Conservation (phyloP, 768 basidiomycete species). For the Leccinum variicolor region DNA sequence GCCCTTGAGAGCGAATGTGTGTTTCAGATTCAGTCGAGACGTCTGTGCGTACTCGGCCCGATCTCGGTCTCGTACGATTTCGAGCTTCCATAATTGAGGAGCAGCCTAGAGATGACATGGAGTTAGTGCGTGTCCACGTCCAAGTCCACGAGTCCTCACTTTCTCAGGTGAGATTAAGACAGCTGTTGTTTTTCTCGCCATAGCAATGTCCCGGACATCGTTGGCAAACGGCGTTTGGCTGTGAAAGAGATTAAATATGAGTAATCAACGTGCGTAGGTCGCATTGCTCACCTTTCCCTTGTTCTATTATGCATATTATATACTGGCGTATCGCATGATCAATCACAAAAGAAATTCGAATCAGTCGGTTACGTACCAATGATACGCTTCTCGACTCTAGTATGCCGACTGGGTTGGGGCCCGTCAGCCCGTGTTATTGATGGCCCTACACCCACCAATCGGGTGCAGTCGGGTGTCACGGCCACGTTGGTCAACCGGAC, state of each 20-base stretch:
- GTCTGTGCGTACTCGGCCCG: conserved; percentile 35
- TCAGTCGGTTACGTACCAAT: conserved; percentile 36
- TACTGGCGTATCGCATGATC: conserved; percentile 27
- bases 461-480: conserved; percentile 43
- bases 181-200: conserved; percentile 42
- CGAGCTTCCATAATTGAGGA: conserved; percentile 77
- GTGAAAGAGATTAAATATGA: conserved; percentile 10
- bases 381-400: conserved; percentile 51
- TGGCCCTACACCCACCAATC: conserved; percentile 50
- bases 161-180: conserved; percentile 40
- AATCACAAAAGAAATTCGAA: not conserved
- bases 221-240: conserved; percentile 56
- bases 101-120: conserved; percentile 45
- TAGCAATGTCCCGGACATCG: conserved; percentile 50
- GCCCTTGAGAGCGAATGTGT: conserved; percentile 71
- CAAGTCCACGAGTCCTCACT: conserved; percentile 16
- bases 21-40: conserved; percentile 42
- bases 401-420: conserved; percentile 45
- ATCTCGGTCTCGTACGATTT: conserved; percentile 52
- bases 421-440: conserved; percentile 40
- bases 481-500: conserved; percentile 49
- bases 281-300: conserved; percentile 41
- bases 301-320: conserved; percentile 45
- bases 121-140: conserved; percentile 4
- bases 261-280: not conserved